phyloP scores from a whole-genome alignment of 2,329 filamentous ascomycete genomes.

The Calonectria hawksworthii region DNA sequence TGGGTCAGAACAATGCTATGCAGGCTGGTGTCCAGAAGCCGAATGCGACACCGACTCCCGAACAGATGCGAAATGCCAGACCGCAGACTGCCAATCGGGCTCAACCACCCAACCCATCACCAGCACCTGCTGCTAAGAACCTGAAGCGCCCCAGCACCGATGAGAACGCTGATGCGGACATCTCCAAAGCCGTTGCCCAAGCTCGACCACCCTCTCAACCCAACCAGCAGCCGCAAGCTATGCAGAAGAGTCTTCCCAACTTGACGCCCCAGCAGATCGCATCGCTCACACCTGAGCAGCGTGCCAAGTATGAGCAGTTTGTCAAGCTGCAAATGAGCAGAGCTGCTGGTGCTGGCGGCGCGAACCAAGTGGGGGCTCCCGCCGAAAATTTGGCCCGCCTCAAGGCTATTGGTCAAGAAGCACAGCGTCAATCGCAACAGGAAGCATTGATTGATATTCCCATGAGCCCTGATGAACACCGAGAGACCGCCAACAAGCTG shows the following conservation, averaged over 20 bases:
- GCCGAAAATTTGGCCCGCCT: conserved; percentile 50
- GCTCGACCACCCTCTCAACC: conserved; percentile 45
- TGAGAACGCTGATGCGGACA: conserved; percentile 53
- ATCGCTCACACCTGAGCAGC: conserved; percentile 60
- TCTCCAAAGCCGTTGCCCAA: conserved; percentile 36
- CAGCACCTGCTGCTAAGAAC: conserved; percentile 58
- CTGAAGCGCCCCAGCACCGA: conserved; percentile 67
- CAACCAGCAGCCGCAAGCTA: conserved; percentile 34
- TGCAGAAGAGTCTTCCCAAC: conserved; percentile 38
- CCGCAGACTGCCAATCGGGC: conserved; percentile 50
- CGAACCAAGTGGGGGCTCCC: conserved; percentile 35
- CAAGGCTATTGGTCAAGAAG: conserved; percentile 55
- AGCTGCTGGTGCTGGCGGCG: conserved; percentile 32
- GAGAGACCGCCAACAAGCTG: conserved; percentile 61
- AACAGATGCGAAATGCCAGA: conserved; percentile 42
- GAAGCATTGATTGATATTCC: conserved; percentile 61
- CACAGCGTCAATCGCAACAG: conserved; percentile 53
- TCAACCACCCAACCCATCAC: conserved; percentile 54
- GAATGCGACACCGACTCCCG: conserved; percentile 45
- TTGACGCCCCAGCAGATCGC: conserved; percentile 54
- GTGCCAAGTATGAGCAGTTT: conserved; percentile 58
- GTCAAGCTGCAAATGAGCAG: conserved; percentile 49
- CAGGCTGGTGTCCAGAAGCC: conserved; percentile 47
- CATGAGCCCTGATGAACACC: conserved; percentile 61
- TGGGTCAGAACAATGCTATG: conserved; percentile 57